Evolutionary conservation across 495 filamentous ascomycete species (phyloP), one percentile per base, ranked within the genome.

Genomic region (Amniculicola lignicola): DNA sequence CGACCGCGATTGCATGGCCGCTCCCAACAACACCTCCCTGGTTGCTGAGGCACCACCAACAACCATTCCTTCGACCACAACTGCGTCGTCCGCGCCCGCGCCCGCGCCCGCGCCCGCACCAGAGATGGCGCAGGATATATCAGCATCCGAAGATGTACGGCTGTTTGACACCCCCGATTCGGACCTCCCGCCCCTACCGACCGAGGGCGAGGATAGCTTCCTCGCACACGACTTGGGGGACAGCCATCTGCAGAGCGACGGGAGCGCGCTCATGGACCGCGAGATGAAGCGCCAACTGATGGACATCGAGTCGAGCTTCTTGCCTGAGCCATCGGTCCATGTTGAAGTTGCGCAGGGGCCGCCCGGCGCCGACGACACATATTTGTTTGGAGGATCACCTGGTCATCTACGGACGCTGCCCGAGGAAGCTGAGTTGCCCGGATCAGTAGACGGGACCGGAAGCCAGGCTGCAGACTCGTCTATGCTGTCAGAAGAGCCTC

Each of bases 241-340:
- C 47, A 58, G 49, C 57, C 52, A 54, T 5, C 4, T 56, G 25
- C 41, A 42, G 2, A 57, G 39, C 21, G 69, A 69, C 29, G 55
- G 57, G 27, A 83, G 83, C 61, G 74, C 74, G 2, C 77, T 85
- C 57, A 80, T 85, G 69, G 83, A 86, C 57, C 70, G 70, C 5
- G 79, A 81, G 63, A 80, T 88, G 81, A 75, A 77, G 45, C 75
- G 75, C 50, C 85, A 87, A 67, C 66, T 95, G 52, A 84, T 88
- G 74, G 90, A 95, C 65, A 81, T 93, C 54, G 90, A 96, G 67
- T 94, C 89, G 6, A 94, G 88, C 64, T 94, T 95, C 59, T 46
- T 90, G 33, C 77, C 77, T 22, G 77, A 79, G 39, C 61, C 75
- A 40, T 80, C 79, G 37, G 79, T 67, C 62, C 37, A 71, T 63